These are phyloP conservation scores for Williopsis jadinii DNA, from an alignment of 1,139 yeast genomes.

Conservation along the genomic window DNA sequence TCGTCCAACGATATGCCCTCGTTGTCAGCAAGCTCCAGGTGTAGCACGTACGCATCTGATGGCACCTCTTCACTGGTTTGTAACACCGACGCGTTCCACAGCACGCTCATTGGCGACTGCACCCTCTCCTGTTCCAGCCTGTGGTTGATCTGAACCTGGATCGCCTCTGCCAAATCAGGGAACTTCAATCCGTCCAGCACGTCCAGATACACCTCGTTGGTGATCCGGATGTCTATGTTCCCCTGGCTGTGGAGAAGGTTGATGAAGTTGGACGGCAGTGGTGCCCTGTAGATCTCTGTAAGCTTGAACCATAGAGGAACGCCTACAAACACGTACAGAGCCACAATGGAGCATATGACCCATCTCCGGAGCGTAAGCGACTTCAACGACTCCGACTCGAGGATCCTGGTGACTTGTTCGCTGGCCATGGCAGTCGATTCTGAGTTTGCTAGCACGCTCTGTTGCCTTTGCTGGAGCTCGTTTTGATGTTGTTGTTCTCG, in stretches of 20 bases:
- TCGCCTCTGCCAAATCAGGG: conserved; percentile 39
- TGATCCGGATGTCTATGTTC: conserved; percentile 32
- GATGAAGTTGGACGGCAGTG: conserved; percentile 54
- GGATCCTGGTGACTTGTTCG: conserved; percentile 5
- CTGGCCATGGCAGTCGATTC: neutral
- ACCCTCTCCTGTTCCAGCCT: conserved; percentile 19
- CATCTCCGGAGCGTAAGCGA: conserved; percentile 18
- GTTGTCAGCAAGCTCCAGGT: conserved; percentile 24
- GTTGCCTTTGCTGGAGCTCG: too few relatives aligned
- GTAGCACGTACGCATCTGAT: conserved; percentile 24
- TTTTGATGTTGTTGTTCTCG: too few relatives aligned
- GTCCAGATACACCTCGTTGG: conserved; percentile 50
- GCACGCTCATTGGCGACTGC: conserved; percentile 23
- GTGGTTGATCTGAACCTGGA: conserved; percentile 33
- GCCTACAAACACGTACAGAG: conserved; percentile 49
- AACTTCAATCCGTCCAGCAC: conserved; percentile 27
- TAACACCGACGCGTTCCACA: conserved; percentile 22
- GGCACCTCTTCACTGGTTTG: conserved; percentile 12
- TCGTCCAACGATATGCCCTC: conserved; percentile 27
- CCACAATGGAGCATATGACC: conserved; percentile 22
- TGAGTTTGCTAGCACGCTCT: too few relatives aligned
- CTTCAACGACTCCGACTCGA: conserved; percentile 14
- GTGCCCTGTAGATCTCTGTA: conserved; percentile 71
- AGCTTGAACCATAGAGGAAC: conserved; percentile 67
- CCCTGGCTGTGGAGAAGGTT: conserved; percentile 33